Conservation (phyloP, 148 eudicot species). For the Limonium bicolor region DNA sequence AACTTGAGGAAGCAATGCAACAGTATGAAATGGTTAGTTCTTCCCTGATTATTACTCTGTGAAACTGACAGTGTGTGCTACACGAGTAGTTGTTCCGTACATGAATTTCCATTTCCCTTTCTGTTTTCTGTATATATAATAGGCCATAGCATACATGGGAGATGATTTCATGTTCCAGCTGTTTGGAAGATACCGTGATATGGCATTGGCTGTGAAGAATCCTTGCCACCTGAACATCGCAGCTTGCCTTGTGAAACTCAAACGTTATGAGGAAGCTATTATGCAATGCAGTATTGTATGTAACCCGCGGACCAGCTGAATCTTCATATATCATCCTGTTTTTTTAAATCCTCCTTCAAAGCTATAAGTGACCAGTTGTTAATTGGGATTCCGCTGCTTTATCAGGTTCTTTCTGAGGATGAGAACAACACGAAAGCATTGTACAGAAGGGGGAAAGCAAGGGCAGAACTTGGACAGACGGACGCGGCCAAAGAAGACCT, state of each 20-base stretch:
- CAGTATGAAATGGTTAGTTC: slow-evolving; percentile 97
- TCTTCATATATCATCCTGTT: background rate
- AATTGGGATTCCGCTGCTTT: background rate
- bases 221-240: slow-evolving; percentile 97
- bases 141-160: slow-evolving; percentile 99
- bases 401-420: slow-evolving; percentile 72
- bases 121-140: background rate
- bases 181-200: slow-evolving; percentile 86
- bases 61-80: too few species aligned
- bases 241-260: slow-evolving; percentile 79
- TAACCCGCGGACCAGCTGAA: too few species aligned
- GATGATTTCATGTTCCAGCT: slow-evolving; percentile 99
- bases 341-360: too few species aligned
- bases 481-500: slow-evolving; percentile 90
- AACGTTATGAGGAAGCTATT: slow-evolving; percentile 82
- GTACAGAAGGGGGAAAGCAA: slow-evolving; percentile 85
- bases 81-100: too few species aligned
- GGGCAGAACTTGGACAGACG: slow-evolving; percentile 87
- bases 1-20: slow-evolving; percentile 90
- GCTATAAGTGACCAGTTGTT: too few species aligned
- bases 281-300: slow-evolving; percentile 79
- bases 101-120: background rate
- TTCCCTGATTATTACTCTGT: slow-evolving; percentile 1
- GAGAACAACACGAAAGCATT: slow-evolving; percentile 79
- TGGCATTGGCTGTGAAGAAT: slow-evolving; percentile 96